Conservation (phyloP, 2,329 filamentous ascomycete genomes). For the Aspergillus clavatus region DNA sequence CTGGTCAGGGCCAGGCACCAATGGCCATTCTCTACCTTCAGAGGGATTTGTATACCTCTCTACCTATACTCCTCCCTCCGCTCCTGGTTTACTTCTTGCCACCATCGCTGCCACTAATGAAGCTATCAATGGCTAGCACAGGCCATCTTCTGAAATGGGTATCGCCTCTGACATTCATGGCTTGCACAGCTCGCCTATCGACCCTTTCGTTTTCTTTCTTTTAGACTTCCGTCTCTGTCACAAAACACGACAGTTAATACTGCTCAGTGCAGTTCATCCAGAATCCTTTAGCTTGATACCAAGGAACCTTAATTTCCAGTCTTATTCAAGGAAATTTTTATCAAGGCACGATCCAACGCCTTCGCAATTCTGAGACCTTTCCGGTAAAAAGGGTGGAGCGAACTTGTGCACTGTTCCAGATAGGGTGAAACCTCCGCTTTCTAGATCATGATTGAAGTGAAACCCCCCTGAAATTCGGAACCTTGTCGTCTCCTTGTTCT, state of each 20-base stretch:
- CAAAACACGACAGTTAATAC: neutral
- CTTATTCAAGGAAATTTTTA: slow-evolving; percentile 5
- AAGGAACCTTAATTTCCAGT: slow-evolving; percentile 13
- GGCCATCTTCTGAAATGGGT: too few species aligned
- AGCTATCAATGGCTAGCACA: neutral
- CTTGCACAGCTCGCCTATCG: neutral
- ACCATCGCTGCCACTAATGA: neutral
- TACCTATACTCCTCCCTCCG: neutral
- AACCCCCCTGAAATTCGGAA: slow-evolving; percentile 9
- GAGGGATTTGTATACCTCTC: neutral
- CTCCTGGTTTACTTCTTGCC: neutral
- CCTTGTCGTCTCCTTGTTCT: neutral
- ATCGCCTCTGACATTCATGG: too few species aligned
- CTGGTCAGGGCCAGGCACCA: too few species aligned
- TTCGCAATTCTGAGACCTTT: slow-evolving; percentile 3
- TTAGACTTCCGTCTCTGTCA: too few species aligned
- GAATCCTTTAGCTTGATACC: slow-evolving; percentile 8
- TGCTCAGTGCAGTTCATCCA: slow-evolving; percentile 1
- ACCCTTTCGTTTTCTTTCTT: neutral
- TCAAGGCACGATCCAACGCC: slow-evolving; percentile 13
- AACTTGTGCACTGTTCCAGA: slow-evolving; percentile 15
- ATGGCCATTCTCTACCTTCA: neutral
- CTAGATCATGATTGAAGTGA: slow-evolving; percentile 14
- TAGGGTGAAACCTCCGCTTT: slow-evolving; percentile 19
- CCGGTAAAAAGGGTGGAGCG: neutral